Conservation (phyloP, 176 grass and related monocot species). For the Carex cristatella region DNA sequence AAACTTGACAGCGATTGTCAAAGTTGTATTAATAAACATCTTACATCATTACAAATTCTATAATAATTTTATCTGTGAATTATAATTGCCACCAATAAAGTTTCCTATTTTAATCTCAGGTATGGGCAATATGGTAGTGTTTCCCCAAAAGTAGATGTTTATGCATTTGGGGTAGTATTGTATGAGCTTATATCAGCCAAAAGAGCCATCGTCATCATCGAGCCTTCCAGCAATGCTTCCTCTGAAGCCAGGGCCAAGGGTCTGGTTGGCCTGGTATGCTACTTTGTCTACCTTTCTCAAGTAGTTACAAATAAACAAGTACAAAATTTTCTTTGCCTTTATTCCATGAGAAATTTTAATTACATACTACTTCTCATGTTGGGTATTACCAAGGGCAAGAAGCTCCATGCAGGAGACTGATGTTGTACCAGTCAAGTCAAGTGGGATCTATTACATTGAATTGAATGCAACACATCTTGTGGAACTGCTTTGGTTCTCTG, state of each 20-base stretch:
- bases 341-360: neutral
- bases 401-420: neutral
- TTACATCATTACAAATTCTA: no score
- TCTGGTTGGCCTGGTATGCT: conserved; percentile 71
- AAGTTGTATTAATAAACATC: no score
- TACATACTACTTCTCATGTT: neutral
- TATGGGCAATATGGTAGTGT: conserved; percentile 76
- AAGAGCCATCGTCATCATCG: conserved; percentile 52
- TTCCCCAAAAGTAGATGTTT: conserved; percentile 87
- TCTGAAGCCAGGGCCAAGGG: conserved; percentile 44
- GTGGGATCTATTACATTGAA: neutral
- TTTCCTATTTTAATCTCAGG: conserved; percentile 35
- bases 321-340: neutral
- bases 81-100: neutral
- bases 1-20: no score
- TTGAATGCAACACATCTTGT: neutral
- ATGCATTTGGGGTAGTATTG: conserved; percentile 88
- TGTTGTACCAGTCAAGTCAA: no score
- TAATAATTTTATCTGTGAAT: neutral
- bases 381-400: neutral
- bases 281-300: neutral
- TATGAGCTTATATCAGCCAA: conserved; percentile 97
- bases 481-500: no score
- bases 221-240: conserved; percentile 32
- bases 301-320: neutral